Conservation (phyloP, 116 monocot species). For the Phalaenopsis hybrid region DNA sequence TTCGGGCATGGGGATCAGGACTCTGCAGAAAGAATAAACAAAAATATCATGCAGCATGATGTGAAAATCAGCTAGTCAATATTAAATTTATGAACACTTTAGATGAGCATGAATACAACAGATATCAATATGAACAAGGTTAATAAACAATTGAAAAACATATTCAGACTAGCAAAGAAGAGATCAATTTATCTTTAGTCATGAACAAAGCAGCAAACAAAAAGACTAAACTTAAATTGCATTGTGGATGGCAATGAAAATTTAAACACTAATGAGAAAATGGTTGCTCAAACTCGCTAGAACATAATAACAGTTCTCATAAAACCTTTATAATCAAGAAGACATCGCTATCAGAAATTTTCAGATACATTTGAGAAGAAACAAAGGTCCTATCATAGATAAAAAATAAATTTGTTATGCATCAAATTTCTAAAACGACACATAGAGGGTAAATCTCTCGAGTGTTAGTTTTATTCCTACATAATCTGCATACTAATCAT, state of each 20-base stretch:
- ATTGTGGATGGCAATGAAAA: not conserved
- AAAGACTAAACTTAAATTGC: not conserved
- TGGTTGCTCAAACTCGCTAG: conserved; percentile 1
- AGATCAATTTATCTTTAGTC: not conserved
- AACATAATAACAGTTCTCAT: not conserved
- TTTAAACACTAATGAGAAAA: not conserved
- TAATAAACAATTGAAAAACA: not conserved
- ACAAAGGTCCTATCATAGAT: not conserved
- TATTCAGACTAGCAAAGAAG: not conserved
- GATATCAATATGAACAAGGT: not conserved
- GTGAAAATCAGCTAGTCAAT: not conserved
- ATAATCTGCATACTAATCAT: not conserved
- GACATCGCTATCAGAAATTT: not conserved
- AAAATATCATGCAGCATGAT: not conserved
- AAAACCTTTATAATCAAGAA: not conserved
- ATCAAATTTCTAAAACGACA: not conserved
- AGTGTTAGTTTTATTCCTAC: too few relatives aligned
- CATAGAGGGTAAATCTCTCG: not conserved
- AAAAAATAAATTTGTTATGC: not conserved
- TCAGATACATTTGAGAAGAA: not conserved
- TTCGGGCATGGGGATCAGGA: conserved; percentile 79
- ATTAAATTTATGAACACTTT: not conserved
- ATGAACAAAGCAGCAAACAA: not conserved
- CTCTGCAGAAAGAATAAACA: conserved; percentile 40
- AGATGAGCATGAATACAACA: not conserved